These are phyloP conservation scores for Hemisphaericaspora xylofermentans DNA, from an alignment of 1,139 yeast species.

Conservation along the genomic window DNA sequence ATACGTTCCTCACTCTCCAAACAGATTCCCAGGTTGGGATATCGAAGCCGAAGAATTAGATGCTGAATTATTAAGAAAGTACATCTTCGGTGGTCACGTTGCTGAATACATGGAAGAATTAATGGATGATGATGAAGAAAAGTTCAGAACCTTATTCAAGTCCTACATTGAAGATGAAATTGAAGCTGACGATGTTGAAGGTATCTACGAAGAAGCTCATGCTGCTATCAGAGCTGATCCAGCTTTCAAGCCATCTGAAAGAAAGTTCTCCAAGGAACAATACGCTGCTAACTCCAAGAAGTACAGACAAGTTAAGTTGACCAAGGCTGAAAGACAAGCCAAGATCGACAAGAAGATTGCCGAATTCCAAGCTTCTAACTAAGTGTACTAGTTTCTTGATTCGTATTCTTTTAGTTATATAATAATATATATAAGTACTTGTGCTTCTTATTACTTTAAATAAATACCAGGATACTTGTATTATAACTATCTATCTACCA, in stretches of 20 bases:
- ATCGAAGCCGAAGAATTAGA: constrained; percentile 97
- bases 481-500: neutral
- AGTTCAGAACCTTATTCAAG: constrained; percentile 95
- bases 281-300: constrained; percentile 96
- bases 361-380: constrained; percentile 64
- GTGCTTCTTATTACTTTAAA: constrained; percentile 1
- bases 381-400: constrained; percentile 19
- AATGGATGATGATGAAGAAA: constrained; percentile 99
- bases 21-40: constrained; percentile 99
- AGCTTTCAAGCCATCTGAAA: constrained; percentile 81
- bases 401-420: constrained; percentile 2
- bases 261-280: constrained; percentile 96
- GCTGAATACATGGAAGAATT: constrained; percentile 99
- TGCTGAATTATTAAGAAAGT: constrained; percentile 95
- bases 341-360: constrained; percentile 91
- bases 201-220: constrained; percentile 92
- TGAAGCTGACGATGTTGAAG: constrained; percentile 97
- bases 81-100: constrained; percentile 99
- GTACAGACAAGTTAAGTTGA: constrained; percentile 84
- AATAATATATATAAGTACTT: neutral
- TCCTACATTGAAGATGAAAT: constrained; percentile 95
- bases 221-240: constrained; percentile 97
- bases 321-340: constrained; percentile 89
- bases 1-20: constrained; percentile 98
- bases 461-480: constrained; percentile 3